phyloP scores from a whole-genome alignment of 495 filamentous ascomycete species.

The Penicillium psychrofluorescens region DNA sequence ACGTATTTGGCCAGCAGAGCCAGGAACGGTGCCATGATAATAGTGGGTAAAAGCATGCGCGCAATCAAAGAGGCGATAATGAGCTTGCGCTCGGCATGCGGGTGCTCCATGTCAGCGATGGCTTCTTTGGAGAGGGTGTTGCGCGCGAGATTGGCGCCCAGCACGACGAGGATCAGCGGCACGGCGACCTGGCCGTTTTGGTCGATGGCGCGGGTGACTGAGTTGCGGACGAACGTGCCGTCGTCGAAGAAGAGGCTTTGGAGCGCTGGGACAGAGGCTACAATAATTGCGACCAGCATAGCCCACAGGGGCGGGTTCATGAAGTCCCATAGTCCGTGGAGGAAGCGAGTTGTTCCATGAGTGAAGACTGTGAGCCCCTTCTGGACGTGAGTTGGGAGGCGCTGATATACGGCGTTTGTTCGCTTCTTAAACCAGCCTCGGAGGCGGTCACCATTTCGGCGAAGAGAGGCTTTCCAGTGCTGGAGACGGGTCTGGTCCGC shows the following conservation, averaged over 20 bases:
- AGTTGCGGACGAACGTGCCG: constrained; percentile 88
- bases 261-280: constrained; percentile 81
- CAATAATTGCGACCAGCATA: constrained; percentile 81
- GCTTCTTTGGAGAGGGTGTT: constrained; percentile 59
- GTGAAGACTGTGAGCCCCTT: constrained; percentile 38
- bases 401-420: constrained; percentile 22
- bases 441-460: constrained; percentile 9
- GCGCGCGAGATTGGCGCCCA: constrained; percentile 82
- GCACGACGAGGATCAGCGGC: constrained; percentile 90
- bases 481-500: constrained; percentile 15
- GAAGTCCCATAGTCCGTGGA: constrained; percentile 70
- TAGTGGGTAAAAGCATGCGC: constrained; percentile 85
- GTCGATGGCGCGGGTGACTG: constrained; percentile 76
- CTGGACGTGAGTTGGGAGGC: constrained; percentile 55
- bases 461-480: constrained; percentile 16
- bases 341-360: constrained; percentile 42
- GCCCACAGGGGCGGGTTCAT: constrained; percentile 99
- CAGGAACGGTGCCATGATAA: constrained; percentile 90
- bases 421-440: constrained; percentile 16
- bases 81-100: constrained; percentile 66
- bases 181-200: constrained; percentile 89
- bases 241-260: constrained; percentile 82
- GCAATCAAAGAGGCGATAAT: constrained; percentile 79
- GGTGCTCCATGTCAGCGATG: constrained; percentile 47
- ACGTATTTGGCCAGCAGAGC: constrained; percentile 88